Percentiles rank a stretch among this genome's conserved stretches.
Evolutionary conservation across 371 early-diverging fungal genomes (phyloP).

Genomic region (Lichtheimia ornata): DNA sequence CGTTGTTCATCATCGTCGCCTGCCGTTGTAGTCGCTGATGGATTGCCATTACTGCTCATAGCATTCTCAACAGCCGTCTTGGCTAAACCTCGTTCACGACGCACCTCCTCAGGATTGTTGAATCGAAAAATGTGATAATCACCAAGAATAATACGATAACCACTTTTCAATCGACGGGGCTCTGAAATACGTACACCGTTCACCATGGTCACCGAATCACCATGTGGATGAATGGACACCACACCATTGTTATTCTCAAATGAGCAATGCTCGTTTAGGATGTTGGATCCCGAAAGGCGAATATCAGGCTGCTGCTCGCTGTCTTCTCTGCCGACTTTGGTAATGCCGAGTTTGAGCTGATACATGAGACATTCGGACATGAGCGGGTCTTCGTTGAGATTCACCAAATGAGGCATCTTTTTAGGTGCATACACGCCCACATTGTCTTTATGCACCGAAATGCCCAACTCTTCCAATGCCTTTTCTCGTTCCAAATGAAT

Average conservation of each 20-base stretch:
- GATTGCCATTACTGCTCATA: constrained; percentile 5
- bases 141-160: constrained; percentile 83
- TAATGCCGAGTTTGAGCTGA: constrained; percentile 78
- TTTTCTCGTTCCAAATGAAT: constrained; percentile 77
- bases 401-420: constrained; percentile 85
- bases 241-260: constrained; percentile 68
- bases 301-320: constrained; percentile 58
- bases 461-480: constrained; percentile 81
- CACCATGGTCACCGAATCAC: constrained; percentile 68
- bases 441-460: constrained; percentile 70
- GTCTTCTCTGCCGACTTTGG: constrained; percentile 68
- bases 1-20: constrained; percentile 35
- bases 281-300: constrained; percentile 70
- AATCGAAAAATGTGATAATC: constrained; percentile 84
- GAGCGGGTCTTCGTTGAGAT: constrained; percentile 88
- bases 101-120: constrained; percentile 84
- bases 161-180: constrained; percentile 68
- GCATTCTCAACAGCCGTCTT: constrained; percentile 17
- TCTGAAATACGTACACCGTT: constrained; percentile 72
- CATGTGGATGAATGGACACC: constrained; percentile 70
- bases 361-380: constrained; percentile 91
- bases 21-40: neutral
- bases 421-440: constrained; percentile 85
- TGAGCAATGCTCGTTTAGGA: constrained; percentile 73
- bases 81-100: constrained; percentile 64